Percentiles rank a stretch among this genome's conserved stretches.
phyloP scores from a whole-genome alignment of 2,329 filamentous ascomycete species.

The Cercospora zeina region DNA sequence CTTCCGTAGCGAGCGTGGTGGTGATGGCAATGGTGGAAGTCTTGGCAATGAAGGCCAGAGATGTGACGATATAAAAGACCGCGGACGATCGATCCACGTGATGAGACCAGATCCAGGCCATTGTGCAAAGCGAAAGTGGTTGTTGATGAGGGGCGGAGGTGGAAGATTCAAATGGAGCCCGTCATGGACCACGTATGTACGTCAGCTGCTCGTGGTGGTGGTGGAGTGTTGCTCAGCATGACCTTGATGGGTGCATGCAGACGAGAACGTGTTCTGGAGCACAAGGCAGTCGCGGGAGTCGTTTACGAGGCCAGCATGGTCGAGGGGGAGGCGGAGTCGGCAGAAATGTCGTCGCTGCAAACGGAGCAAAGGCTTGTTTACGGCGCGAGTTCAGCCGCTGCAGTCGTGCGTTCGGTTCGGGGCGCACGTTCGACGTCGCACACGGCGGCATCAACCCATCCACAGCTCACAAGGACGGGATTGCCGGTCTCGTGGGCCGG shows the following conservation, averaged over 20 bases:
- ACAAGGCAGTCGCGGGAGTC: slow-evolving; percentile 22
- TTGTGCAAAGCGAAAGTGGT: slow-evolving; percentile 16
- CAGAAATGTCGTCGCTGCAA: slow-evolving; percentile 16
- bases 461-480: slow-evolving; percentile 12
- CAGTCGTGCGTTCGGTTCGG: slow-evolving; percentile 26
- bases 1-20: slow-evolving; percentile 26
- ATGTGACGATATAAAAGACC: slow-evolving; percentile 21
- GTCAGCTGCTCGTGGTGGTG: slow-evolving; percentile 3
- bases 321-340: slow-evolving; percentile 17
- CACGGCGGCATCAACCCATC: slow-evolving; percentile 17
- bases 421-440: slow-evolving; percentile 28
- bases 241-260: slow-evolving; percentile 24
- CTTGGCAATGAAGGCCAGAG: slow-evolving; percentile 27
- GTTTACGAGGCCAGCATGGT: slow-evolving; percentile 22
- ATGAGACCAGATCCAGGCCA: slow-evolving; percentile 23
- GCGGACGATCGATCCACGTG: slow-evolving; percentile 26
- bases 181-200: slow-evolving; percentile 12
- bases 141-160: slow-evolving; percentile 11
- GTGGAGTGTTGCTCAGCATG: slow-evolving; percentile 19
- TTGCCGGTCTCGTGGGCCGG: slow-evolving; percentile 14
- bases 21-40: slow-evolving; percentile 28
- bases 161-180: slow-evolving; percentile 9
- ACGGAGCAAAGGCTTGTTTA: slow-evolving; percentile 24
- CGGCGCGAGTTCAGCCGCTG: slow-evolving; percentile 23
- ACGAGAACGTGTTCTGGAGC: slow-evolving; percentile 22